Evolutionary conservation across 352 stramenopile species (phyloP).

Genomic region (Phytophthora pseudosyringae): DNA sequence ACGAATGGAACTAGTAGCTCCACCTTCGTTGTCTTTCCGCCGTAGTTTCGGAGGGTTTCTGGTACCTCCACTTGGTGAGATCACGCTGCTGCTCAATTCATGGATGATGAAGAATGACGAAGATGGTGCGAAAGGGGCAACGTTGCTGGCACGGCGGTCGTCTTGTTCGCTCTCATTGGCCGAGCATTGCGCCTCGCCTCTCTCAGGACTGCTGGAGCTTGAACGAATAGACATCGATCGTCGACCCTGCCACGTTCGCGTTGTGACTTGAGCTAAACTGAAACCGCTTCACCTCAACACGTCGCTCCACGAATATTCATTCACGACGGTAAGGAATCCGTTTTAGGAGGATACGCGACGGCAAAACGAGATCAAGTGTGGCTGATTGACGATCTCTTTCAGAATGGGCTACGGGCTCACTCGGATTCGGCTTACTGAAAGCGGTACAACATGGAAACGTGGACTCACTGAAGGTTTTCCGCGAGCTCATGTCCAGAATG

Average conservation of each 20-base stretch:
- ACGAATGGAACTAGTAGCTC: background rate
- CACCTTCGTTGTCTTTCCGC: conserved; percentile 1
- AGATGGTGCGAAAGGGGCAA: conserved; percentile 17
- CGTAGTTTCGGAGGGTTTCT: conserved; percentile 18
- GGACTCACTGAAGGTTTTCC: too few species aligned
- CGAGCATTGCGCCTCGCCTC: conserved; percentile 8
- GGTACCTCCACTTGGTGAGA: conserved; percentile 35
- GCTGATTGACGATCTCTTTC: too few species aligned
- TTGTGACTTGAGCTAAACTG: too few species aligned
- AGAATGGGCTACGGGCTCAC: too few species aligned
- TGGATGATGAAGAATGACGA: conserved; percentile 77
- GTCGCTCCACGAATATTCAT: too few species aligned
- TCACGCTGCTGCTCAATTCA: conserved; percentile 37
- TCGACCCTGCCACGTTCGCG: background rate
- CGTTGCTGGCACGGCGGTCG: background rate
- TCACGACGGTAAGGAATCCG: too few species aligned
- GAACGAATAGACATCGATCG: conserved; percentile 3
- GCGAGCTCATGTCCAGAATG: too few species aligned
- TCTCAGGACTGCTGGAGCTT: conserved; percentile 5
- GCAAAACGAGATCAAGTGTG: too few species aligned
- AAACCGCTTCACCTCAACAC: too few species aligned
- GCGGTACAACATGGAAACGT: too few species aligned
- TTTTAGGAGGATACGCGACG: too few species aligned
- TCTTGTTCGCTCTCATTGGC: conserved; percentile 7
- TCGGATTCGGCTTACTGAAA: too few species aligned